Base-by-base conservation (phyloP, 2,329 filamentous ascomycete genomes). In the Bipolaris zeicola region DNA sequence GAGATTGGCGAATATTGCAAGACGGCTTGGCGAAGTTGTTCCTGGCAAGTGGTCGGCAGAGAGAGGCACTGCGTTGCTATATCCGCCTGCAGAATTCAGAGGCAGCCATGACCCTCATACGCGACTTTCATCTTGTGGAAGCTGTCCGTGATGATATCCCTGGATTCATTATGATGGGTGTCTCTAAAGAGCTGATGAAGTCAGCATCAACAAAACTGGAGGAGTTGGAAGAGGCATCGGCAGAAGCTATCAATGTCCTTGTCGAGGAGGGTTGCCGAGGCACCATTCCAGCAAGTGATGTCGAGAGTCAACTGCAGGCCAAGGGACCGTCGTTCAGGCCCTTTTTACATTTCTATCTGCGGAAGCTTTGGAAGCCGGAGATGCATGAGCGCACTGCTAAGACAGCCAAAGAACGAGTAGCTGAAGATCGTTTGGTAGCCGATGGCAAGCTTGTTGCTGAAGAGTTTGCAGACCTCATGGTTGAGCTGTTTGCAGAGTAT, bases 21-120 rank as follows among this genome's bases (percentile, higher is more conserved):
- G 91, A 93, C 70, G 87, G 90, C 57, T 81, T 99, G 34, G 94
- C 92, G 0, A 92, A 88, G 69, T 81, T 99, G 14, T 91, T 94
- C 70, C 86, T 97, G 53, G 90, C 90, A 7, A 89, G 88, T 63
- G 91, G 91, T 0, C 87, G 90, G 54, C 88, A 91, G 62, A 85
- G 90, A 52, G 92, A 98, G 70, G 94, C 96, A 1, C 80, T 99
- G 42, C 88, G 86, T 69, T 95, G 89, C 75, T 96, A 96, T 72
- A 96, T 99, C 70, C 88, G 86, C 60, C 84, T 98, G 3, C 92
- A 97, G 71, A 92, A 99, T 77, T 93, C 92, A 0, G 92, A 98
- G 71, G 89, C 90, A 8, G 91, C 91, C 0, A 94, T 99, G 84
- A 81, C 84, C 11, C 78, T 99, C 56, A 96, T 99, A 67, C 86